Conservation (phyloP, 371 early-diverging fungal species). For the Sporodiniella umbellata region DNA sequence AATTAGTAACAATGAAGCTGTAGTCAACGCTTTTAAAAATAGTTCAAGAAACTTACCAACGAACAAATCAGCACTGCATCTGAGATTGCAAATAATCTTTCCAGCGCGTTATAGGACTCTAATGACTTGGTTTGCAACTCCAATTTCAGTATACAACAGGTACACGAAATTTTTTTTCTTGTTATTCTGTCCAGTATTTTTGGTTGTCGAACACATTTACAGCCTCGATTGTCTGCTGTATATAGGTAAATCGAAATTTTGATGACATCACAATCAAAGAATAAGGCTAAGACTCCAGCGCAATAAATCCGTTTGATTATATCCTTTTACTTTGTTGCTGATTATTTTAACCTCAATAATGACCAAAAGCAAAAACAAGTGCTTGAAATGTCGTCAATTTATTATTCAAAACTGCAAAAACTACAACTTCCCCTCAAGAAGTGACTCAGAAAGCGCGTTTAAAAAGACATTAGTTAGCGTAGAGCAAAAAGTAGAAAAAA, state of each 20-base stretch:
- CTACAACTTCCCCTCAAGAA: slow-evolving; percentile 9
- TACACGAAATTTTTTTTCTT: not conserved
- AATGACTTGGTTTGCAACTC: not conserved
- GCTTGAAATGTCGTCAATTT: slow-evolving; percentile 6
- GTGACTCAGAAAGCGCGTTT: slow-evolving; percentile 8
- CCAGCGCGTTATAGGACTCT: not conserved
- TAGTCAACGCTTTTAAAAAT: not conserved
- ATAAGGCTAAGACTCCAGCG: too few species aligned
- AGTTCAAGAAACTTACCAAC: not conserved
- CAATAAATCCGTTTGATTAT: not conserved
- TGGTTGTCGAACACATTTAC: too few species aligned
- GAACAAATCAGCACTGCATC: not conserved
- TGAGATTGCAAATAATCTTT: not conserved
- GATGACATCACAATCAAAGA: too few species aligned
- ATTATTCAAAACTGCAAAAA: slow-evolving; percentile 10
- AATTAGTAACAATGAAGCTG: not conserved
- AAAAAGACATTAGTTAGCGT: slow-evolving; percentile 7
- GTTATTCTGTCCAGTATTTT: not conserved
- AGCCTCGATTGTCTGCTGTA: too few species aligned
- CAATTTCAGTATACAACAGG: not conserved
- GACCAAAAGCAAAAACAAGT: slow-evolving; percentile 3
- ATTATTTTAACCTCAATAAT: slow-evolving; percentile 4
- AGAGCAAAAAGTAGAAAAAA: slow-evolving; percentile 3
- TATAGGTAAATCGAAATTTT: too few species aligned
- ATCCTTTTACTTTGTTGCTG: not conserved